Conservation (phyloP, 495 filamentous ascomycete species). For the Annulohypoxylon moriforme region DNA sequence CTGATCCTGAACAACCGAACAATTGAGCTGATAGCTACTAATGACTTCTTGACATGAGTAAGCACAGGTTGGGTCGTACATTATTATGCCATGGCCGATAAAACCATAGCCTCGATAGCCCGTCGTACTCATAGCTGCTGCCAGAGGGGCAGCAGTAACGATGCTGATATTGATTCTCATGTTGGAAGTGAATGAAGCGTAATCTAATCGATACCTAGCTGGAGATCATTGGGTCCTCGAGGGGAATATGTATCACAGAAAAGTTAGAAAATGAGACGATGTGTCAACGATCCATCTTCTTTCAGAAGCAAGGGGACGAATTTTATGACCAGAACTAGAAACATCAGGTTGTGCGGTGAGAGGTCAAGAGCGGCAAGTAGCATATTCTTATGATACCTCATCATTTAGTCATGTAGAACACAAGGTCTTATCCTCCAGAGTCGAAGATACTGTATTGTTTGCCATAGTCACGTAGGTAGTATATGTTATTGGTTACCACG, state of each 20-base stretch:
- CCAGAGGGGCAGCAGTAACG: not conserved
- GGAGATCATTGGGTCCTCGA: not conserved
- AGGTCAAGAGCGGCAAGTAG: not conserved
- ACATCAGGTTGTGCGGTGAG: not conserved
- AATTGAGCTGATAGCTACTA: constrained; percentile 43
- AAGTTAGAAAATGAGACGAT: not conserved
- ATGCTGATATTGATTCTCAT: constrained; percentile 16
- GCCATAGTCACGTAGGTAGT: not conserved
- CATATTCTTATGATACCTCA: constrained; percentile 1
- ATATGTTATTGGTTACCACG: not conserved
- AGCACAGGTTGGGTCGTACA: constrained; percentile 52
- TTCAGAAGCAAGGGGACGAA: not conserved
- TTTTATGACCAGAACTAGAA: not conserved
- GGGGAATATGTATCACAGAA: not conserved
- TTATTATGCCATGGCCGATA: constrained; percentile 51
- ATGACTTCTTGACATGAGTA: constrained; percentile 47
- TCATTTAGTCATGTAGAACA: not conserved
- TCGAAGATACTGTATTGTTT: not conserved
- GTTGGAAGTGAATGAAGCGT: not conserved
- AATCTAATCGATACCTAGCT: not conserved
- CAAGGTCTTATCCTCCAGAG: not conserved
- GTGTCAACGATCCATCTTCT: not conserved
- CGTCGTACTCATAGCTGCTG: constrained; percentile 5
- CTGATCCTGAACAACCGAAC: constrained; percentile 32
- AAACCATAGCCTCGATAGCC: constrained; percentile 38